A percentile compares a stretch with the other conserved stretches of the same genome.
Evolutionary conservation across 805 yeast species (phyloP).

Genomic region (Jamesozyma gamospora): DNA sequence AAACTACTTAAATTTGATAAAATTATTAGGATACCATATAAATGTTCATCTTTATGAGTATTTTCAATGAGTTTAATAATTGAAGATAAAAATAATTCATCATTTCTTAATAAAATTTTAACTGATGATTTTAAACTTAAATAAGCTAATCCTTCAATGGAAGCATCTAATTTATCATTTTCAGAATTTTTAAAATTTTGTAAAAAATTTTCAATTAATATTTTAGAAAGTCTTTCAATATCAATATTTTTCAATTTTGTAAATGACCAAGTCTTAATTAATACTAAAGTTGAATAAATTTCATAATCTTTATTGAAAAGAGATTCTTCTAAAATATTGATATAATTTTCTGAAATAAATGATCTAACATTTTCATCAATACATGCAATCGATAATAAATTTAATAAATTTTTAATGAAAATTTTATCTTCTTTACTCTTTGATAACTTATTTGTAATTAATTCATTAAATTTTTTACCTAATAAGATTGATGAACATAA

Average conservation of each 20-base stretch:
- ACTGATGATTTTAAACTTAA: slow-evolving; percentile 35
- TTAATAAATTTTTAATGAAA: slow-evolving; percentile 23
- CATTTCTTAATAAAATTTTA: slow-evolving; percentile 30
- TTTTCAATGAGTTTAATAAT: slow-evolving; percentile 19
- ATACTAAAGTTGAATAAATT: slow-evolving; percentile 34
- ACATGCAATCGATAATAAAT: slow-evolving; percentile 38
- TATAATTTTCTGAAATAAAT: slow-evolving; percentile 38
- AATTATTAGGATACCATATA: slow-evolving; percentile 29
- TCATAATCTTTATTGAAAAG: slow-evolving; percentile 21
- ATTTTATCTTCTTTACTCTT: slow-evolving; percentile 11
- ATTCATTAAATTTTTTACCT: slow-evolving; percentile 20
- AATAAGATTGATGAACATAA: slow-evolving; percentile 25
- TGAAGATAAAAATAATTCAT: slow-evolving; percentile 28
- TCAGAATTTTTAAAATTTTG: background rate
- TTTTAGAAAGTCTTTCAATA: slow-evolving; percentile 27
- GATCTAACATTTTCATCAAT: slow-evolving; percentile 41
- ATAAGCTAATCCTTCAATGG: slow-evolving; percentile 42
- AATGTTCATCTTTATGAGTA: slow-evolving; percentile 8
- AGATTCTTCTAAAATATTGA: slow-evolving; percentile 33
- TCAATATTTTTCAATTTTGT: slow-evolving; percentile 29
- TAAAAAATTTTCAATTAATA: slow-evolving; percentile 16
- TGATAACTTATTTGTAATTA: slow-evolving; percentile 16
- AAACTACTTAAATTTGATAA: slow-evolving; percentile 27
- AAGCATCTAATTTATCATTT: slow-evolving; percentile 2
- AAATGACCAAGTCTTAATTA: slow-evolving; percentile 51